These are phyloP conservation scores for Trifolium repens DNA, from an alignment of 306 rosid species.

Conservation along the genomic window DNA sequence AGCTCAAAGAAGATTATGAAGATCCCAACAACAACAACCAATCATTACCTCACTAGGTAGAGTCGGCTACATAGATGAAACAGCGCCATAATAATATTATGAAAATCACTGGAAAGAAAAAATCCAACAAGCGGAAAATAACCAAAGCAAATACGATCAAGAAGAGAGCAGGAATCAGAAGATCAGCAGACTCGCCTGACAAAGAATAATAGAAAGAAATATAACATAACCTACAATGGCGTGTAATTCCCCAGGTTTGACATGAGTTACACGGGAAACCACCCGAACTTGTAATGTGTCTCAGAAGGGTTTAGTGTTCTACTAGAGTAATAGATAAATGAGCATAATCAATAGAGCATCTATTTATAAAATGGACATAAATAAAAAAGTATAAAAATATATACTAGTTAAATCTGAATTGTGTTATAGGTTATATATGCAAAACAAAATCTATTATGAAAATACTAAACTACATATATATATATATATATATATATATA, in stretches of 20 bases:
- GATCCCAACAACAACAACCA: neutral
- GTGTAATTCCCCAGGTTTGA: neutral
- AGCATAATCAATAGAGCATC: neutral
- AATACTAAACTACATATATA: too few species aligned
- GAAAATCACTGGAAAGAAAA: neutral
- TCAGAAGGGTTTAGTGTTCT: neutral
- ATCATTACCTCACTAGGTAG: neutral
- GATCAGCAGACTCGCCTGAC: neutral
- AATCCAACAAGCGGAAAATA: neutral
- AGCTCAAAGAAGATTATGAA: neutral
- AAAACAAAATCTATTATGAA: too few species aligned
- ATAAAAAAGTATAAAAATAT: neutral
- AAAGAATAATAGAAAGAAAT: conserved; percentile 1
- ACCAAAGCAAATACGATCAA: neutral
- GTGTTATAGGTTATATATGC: too few species aligned
- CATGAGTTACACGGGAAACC: neutral
- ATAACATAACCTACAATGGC: neutral
- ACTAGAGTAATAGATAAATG: neutral
- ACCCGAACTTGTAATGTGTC: neutral
- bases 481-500: too few species aligned
- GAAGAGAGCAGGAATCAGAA: neutral
- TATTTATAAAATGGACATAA: neutral
- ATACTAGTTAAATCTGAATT: neutral
- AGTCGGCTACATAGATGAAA: neutral
- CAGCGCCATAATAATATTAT: neutral